Conservation (phyloP, 139 green algal species). For the Coelastrella sp. region DNA sequence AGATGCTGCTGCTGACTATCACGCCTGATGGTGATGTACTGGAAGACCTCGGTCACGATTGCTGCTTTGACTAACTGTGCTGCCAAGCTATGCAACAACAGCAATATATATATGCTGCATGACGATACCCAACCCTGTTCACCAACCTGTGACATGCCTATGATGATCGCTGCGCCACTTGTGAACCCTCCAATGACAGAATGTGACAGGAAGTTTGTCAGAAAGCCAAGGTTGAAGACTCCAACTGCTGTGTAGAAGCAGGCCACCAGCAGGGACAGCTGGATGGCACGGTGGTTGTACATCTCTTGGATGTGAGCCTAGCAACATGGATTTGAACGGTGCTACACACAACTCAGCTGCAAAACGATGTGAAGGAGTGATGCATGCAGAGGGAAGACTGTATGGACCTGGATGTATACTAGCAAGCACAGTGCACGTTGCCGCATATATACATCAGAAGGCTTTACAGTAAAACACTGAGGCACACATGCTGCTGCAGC, state of each 20-base stretch:
- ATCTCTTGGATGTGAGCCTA: slow-evolving; percentile 6
- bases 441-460: neutral
- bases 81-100: too few relatives aligned
- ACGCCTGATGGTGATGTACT: too few relatives aligned
- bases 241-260: slow-evolving; percentile 82
- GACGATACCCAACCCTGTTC: neutral
- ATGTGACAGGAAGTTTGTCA: slow-evolving; percentile 91
- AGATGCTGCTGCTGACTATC: too few relatives aligned
- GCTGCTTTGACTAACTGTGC: too few relatives aligned
- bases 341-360: too few relatives aligned
- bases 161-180: slow-evolving; percentile 83
- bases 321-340: neutral
- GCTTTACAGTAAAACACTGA: too few relatives aligned
- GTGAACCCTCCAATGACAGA: slow-evolving; percentile 80
- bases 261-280: slow-evolving; percentile 87
- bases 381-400: neutral
- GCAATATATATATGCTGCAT: too few relatives aligned
- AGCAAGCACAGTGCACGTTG: neutral
- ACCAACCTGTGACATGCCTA: slow-evolving; percentile 63
- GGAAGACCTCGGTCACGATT: too few relatives aligned
- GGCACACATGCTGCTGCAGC: too few relatives aligned
- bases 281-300: slow-evolving; percentile 54
- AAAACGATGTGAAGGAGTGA: too few relatives aligned
- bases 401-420: neutral
- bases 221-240: slow-evolving; percentile 83